Evolutionary conservation across 106 monocot genomes (phyloP), one percentile per base, ranked within the genome.

Genomic region (Dactylorhiza incarnata): DNA sequence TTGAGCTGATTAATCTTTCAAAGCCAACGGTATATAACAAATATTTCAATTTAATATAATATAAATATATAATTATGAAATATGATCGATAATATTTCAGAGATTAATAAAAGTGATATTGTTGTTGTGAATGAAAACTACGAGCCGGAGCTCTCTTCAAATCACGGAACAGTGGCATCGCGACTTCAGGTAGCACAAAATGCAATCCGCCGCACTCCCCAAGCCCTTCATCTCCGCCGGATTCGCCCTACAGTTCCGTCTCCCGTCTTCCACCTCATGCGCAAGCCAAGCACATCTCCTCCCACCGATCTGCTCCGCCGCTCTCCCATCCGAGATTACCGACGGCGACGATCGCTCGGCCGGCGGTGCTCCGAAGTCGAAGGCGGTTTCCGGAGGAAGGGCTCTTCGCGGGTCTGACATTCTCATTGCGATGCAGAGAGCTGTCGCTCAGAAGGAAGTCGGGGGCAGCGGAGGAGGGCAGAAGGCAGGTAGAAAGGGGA

Each of bases 321-420:
- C 15, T 66, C 14, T 1, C 0, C 66, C 13, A 26, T 14, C 0
- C 14, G 66, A 29, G 24, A 24, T 26, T 43, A 10, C 37, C 66
- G 13, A 26, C 37, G 66, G 66, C 5, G 66, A 37, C 9, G 37
- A 66, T 66, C 37, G 37, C 13, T 13, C 29, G 66, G 29, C 37
- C 3, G 37, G 66, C 20, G 2, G 66, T 66, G 19, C 37, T 4
- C n/a, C 29, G 12, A 66, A 66, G 66, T 4, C 66, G 26, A 66
- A 66, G 2, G 29, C 12, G 29, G 26, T 25, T 29, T 14, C 66
- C 66, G 75, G 45, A 17, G 50, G 68, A 0, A 29, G 24, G 46
- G 19, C 58, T 53, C 72, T 79, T 52, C 48, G 73, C 15, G 79
- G 79, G 9, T 79, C 79, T 15, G 79, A 79, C 23, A 44, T 79